A percentile compares a stretch with the other conserved stretches of the same genome.
These are phyloP conservation scores for Carpinus fangiana DNA, from an alignment of 306 rosid species.

Conservation along the genomic window DNA sequence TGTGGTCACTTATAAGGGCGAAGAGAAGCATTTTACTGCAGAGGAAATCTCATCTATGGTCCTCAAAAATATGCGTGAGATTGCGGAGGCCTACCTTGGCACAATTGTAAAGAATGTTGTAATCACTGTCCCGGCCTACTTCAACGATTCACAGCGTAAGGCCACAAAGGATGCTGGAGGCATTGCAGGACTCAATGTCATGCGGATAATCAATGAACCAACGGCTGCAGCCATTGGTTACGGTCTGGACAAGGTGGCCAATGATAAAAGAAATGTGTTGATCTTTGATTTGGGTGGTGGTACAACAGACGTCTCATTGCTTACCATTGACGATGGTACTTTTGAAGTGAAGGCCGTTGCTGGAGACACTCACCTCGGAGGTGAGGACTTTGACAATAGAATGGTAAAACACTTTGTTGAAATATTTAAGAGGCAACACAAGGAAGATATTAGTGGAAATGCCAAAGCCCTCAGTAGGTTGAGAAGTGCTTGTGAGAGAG, in stretches of 20 bases:
- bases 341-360: constrained; percentile 24
- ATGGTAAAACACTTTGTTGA: constrained; percentile 25
- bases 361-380: constrained; percentile 40
- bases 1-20: not conserved
- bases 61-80: constrained; percentile 7
- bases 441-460: constrained; percentile 15
- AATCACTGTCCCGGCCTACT: constrained; percentile 7
- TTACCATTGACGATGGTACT: not conserved
- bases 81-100: constrained; percentile 9
- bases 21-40: not conserved
- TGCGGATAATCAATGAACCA: constrained; percentile 73
- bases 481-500: constrained; percentile 11
- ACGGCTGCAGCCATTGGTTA: constrained; percentile 77
- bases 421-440: constrained; percentile 23
- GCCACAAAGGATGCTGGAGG: constrained; percentile 69
- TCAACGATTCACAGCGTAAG: constrained; percentile 11
- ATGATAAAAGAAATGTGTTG: constrained; percentile 6
- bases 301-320: constrained; percentile 14
- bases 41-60: constrained; percentile 22
- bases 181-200: constrained; percentile 59
- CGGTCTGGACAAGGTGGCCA: constrained; percentile 23
- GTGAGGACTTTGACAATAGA: constrained; percentile 35
- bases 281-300: constrained; percentile 25
- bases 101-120: not conserved
- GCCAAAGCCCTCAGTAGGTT: constrained; percentile 2